Conservation (phyloP, 1,139 yeast genomes). For the Debaryomycetaceae sp. region DNA sequence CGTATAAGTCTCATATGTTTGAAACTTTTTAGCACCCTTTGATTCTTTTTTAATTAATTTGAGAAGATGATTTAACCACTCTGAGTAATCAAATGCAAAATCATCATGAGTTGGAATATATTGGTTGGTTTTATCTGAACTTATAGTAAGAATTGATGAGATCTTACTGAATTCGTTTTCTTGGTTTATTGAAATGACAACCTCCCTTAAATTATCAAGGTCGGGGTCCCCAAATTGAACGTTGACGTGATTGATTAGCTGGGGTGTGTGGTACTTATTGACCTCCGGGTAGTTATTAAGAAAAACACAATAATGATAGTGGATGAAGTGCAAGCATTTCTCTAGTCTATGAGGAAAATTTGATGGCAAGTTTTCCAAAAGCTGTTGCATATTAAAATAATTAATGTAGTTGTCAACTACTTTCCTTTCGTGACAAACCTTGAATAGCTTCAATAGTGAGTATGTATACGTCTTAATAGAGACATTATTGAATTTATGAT, state of each 20-base stretch:
- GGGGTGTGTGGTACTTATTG: conserved; percentile 14
- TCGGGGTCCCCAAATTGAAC: conserved; percentile 17
- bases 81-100: conserved; percentile 9
- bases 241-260: conserved; percentile 12
- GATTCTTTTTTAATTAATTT: conserved; percentile 5
- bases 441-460: conserved; percentile 22
- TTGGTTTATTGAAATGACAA: conserved; percentile 1
- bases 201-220: conserved; percentile 5
- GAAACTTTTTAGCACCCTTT: conserved; percentile 4
- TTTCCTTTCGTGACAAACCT: conserved; percentile 17
- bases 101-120: not conserved
- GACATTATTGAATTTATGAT: conserved; percentile 4
- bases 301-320: conserved; percentile 13
- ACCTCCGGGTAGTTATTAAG: conserved; percentile 8
- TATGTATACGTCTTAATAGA: conserved; percentile 17
- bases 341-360: conserved; percentile 11
- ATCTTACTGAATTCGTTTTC: conserved; percentile 4
- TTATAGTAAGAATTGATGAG: conserved; percentile 7
- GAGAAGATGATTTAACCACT: conserved; percentile 25
- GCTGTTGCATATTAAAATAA: conserved; percentile 9
- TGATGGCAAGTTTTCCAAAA: conserved; percentile 4
- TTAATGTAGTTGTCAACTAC: conserved; percentile 17
- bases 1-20: conserved; percentile 20
- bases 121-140: conserved; percentile 1
- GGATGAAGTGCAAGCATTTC: conserved; percentile 19